Evolutionary conservation across 1,284 basidiomycete species (phyloP), one percentile per base, ranked within the genome.

Genomic region (Albatrellus sp.): DNA sequence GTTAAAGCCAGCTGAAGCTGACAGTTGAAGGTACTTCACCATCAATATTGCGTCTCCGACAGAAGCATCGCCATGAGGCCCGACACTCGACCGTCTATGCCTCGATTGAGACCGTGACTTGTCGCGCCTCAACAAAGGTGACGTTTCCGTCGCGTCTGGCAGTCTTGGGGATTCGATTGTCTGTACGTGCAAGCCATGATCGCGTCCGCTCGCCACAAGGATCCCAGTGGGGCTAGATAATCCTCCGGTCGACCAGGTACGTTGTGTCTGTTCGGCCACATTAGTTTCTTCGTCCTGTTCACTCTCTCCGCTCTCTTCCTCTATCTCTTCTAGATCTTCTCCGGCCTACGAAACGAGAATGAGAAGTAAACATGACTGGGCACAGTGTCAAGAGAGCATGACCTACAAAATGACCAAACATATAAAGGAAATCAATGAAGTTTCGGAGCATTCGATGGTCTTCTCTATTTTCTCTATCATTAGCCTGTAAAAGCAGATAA

Each of bases 371-470:
- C 20, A 20, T 13, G 9, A 17, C 7, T 31, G 28, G 29, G 43
- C 33, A 41, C 17, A 33, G 45, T 36, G 36, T 29, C 37, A 16
- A 12, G 38, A 36, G 14, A 24, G 6, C 46, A 39, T 12, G n/a
- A 69, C 90, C 68, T 54, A 91, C 91, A 58, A 94, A 96, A 61
- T 96, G 92, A 5, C 92, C 92, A 55, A 90, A 96, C 28, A 96
- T 71, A 55, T 85, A 87, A 42, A 97, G 65, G 58, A 96, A 97
- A 56, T 96, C 92, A 52, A 96, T 84, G 52, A 96, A 93, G 57
- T 87, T 91, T 55, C 82, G 78, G 11, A 86, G 66, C 56, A 89
- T 74, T 11, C 68, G 69, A 7, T 77, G 84, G 44, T 79, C 73
- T 39, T 77, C 75, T 17, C 63, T 59, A 5, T 79, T 80, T 48